These are phyloP conservation scores for Penicillium sumatraense DNA, from an alignment of 2,329 filamentous ascomycete genomes.

Conservation along the genomic window DNA sequence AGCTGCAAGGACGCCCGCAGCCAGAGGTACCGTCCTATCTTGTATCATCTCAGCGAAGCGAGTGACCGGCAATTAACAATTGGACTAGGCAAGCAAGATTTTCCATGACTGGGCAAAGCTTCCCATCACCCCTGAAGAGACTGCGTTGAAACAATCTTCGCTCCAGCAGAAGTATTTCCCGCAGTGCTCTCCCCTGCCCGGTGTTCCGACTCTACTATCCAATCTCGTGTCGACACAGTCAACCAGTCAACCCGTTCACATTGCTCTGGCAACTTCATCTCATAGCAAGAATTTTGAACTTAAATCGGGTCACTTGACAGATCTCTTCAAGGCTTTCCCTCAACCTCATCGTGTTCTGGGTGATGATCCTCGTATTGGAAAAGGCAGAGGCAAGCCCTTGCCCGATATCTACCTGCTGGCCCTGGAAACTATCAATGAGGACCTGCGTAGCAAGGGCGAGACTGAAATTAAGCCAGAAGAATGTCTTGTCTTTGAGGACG, in stretches of 20 bases:
- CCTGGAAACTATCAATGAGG: slow-evolving; percentile 79
- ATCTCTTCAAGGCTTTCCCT: slow-evolving; percentile 65
- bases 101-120: slow-evolving; percentile 84
- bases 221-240: slow-evolving; percentile 39
- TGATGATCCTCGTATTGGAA: slow-evolving; percentile 77
- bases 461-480: slow-evolving; percentile 76
- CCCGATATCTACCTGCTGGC: slow-evolving; percentile 94
- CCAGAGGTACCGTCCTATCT: slow-evolving; percentile 49
- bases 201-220: slow-evolving; percentile 70
- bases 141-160: slow-evolving; percentile 60
- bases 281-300: slow-evolving; percentile 73
- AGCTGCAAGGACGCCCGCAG: slow-evolving; percentile 72
- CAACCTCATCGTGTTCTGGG: slow-evolving; percentile 76
- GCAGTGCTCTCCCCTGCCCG: slow-evolving; percentile 74
- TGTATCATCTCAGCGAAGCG: neutral
- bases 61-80: slow-evolving; percentile 4
- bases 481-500: slow-evolving; percentile 96
- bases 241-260: slow-evolving; percentile 61
- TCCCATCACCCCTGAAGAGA: slow-evolving; percentile 74
- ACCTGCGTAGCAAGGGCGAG: slow-evolving; percentile 61
- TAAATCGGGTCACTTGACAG: slow-evolving; percentile 67
- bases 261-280: slow-evolving; percentile 85
- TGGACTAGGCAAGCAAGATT: slow-evolving; percentile 59
- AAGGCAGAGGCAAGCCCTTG: slow-evolving; percentile 87
- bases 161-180: slow-evolving; percentile 77